Conservation (phyloP, 164 flowering plant species). For the Hamamelis virginiana region DNA sequence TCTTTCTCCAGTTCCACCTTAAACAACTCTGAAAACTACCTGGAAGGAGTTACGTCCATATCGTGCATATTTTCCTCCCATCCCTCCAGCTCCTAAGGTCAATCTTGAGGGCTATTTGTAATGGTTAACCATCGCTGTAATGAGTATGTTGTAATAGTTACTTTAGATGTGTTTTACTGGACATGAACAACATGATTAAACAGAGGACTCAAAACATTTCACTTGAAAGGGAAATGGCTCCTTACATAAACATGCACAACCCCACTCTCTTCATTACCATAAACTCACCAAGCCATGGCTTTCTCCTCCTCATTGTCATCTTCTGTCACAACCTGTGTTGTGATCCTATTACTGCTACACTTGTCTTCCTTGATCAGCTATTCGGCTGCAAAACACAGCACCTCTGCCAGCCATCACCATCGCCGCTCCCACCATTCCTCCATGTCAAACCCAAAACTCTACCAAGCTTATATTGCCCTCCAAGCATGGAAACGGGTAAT, state of each 20-base stretch:
- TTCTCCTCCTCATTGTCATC: constrained; percentile 13
- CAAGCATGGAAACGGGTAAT: constrained; percentile 81
- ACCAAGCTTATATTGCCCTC: constrained; percentile 61
- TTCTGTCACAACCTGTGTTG: constrained; percentile 10
- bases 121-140: constrained; percentile 37
- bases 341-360: constrained; percentile 31
- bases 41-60: constrained; percentile 47
- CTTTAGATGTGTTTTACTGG: not conserved
- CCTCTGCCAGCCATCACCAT: constrained; percentile 24
- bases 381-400: constrained; percentile 32
- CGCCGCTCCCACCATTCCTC: constrained; percentile 18
- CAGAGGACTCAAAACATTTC: not conserved
- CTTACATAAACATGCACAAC: constrained; percentile 20
- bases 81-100: no score
- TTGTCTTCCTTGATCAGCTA: constrained; percentile 21
- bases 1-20: constrained; percentile 38
- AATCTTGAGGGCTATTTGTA: constrained; percentile 5
- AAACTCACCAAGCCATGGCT: constrained; percentile 31
- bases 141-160: constrained; percentile 24
- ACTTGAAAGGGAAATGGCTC: constrained; percentile 9
- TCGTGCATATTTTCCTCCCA: constrained; percentile 23
- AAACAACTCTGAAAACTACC: constrained; percentile 33
- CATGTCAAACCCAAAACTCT: constrained; percentile 42
- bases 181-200: constrained; percentile 13
- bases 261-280: not conserved